Evolutionary conservation across 169 alveolate species (phyloP).

Genomic region (Theileria parva): DNA sequence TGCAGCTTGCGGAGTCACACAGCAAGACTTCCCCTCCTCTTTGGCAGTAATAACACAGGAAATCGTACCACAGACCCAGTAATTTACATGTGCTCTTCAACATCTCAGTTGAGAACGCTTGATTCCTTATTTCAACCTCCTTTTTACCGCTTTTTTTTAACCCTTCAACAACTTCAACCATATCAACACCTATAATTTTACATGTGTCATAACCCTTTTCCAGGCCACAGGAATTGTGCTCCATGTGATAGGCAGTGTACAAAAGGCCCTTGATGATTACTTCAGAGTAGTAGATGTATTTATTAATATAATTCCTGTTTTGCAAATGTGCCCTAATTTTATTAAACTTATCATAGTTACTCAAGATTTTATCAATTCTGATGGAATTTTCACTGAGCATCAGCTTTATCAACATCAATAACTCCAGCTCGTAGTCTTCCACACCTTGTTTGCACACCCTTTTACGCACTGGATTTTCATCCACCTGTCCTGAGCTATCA

Average conservation of each 20-base stretch:
- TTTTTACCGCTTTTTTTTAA: not conserved
- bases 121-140: conserved; percentile 16
- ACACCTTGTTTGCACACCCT: conserved; percentile 13
- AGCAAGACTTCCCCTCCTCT: conserved; percentile 74
- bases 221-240: conserved; percentile 4
- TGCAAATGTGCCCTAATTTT: not conserved
- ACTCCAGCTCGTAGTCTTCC: not conserved
- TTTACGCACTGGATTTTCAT: conserved; percentile 21
- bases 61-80: conserved; percentile 61
- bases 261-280: not conserved
- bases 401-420: not conserved
- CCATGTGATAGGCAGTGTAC: not conserved
- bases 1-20: conserved; percentile 67
- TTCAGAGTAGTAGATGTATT: not conserved
- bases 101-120: conserved; percentile 20
- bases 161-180: not conserved
- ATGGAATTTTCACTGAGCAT: not conserved
- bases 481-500: conserved; percentile 13
- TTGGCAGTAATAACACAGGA: conserved; percentile 67
- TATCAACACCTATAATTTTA: not conserved
- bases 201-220: not conserved
- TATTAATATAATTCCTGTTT: not conserved
- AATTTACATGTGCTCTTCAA: conserved; percentile 29
- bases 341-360: not conserved
- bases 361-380: not conserved